phyloP scores from a whole-genome alignment of 345 rosid genomes.

The Carallia pectinifolia region DNA sequence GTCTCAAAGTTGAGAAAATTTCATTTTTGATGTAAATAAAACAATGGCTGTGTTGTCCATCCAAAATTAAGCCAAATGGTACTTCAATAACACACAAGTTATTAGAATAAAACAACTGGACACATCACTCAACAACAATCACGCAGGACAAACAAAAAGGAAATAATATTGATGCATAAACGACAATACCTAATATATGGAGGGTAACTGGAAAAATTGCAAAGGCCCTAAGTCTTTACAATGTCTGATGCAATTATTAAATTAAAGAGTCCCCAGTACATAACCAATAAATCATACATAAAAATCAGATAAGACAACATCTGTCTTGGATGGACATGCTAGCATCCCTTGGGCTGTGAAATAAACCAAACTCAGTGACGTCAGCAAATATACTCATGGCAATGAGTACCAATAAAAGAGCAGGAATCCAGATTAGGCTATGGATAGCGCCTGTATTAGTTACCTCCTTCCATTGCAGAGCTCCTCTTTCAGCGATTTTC shows the following conservation, averaged over 20 bases:
- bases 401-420: slow-evolving; percentile 21
- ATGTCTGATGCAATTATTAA: neutral
- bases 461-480: neutral
- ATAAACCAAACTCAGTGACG: slow-evolving; percentile 12
- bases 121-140: no score
- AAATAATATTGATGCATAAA: no score
- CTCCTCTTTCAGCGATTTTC: neutral
- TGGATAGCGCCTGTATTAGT: slow-evolving; percentile 12
- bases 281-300: neutral
- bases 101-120: no score
- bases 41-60: no score
- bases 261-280: neutral
- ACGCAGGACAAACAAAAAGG: no score
- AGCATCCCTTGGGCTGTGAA: slow-evolving; percentile 15
- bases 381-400: slow-evolving; percentile 10
- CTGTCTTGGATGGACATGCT: slow-evolving; percentile 8
- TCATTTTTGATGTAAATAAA: no score
- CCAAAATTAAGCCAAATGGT: no score
- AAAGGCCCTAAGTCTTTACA: neutral
- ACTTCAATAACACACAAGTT: no score
- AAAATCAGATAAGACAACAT: slow-evolving; percentile 7
- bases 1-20: no score
- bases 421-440: slow-evolving; percentile 14
- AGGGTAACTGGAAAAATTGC: neutral
- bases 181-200: no score